Conservation (phyloP, 805 yeast genomes). For the Cyberlindnera americana region DNA sequence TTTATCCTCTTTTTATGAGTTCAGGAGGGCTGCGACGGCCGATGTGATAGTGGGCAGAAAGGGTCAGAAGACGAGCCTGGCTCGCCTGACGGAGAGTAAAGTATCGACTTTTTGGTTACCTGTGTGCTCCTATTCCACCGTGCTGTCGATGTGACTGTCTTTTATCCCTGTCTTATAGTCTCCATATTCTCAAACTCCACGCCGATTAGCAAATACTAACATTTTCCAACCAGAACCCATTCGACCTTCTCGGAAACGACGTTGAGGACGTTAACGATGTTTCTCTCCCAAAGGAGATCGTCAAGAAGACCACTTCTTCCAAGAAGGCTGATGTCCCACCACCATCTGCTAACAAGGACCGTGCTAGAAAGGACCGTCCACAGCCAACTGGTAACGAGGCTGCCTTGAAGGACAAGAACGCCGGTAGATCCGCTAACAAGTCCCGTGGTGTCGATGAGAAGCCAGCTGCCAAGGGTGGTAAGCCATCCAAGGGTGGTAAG, state of each 20-base stretch:
- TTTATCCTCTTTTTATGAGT: no score
- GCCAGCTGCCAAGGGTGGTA: slow-evolving; percentile 29
- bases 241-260: slow-evolving; percentile 81
- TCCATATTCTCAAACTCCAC: not conserved
- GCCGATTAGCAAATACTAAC: no score
- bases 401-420: slow-evolving; percentile 68
- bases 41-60: no score
- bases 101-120: no score
- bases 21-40: no score
- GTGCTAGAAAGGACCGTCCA: slow-evolving; percentile 69
- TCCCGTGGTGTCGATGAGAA: slow-evolving; percentile 44
- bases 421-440: slow-evolving; percentile 61
- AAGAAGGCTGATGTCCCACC: slow-evolving; percentile 85
- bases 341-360: slow-evolving; percentile 75
- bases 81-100: no score
- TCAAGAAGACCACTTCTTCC: slow-evolving; percentile 77
- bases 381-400: slow-evolving; percentile 84
- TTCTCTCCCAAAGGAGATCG: slow-evolving; percentile 67
- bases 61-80: no score
- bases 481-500: slow-evolving; percentile 50
- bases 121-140: no score
- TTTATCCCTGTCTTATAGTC: not conserved
- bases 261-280: slow-evolving; percentile 68
- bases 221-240: slow-evolving; percentile 84
- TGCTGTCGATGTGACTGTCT: not conserved